Evolutionary conservation across 2,329 filamentous ascomycete species (phyloP).

Genomic region (Neofusicoccum umdonicola): DNA sequence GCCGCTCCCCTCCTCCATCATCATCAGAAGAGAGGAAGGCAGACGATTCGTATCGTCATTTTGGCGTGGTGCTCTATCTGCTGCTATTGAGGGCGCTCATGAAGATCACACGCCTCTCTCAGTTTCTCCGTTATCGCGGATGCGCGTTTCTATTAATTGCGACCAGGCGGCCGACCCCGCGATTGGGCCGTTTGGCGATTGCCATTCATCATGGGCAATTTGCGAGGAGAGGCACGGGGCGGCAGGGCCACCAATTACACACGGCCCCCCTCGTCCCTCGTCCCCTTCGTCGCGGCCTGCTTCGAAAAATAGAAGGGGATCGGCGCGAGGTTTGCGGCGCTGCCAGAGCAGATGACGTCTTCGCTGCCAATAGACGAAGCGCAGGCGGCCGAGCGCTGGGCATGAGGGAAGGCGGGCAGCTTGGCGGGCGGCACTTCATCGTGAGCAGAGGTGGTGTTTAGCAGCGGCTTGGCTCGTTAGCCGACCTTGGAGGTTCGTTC

Average conservation of each 20-base stretch:
- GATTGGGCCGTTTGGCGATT: not conserved
- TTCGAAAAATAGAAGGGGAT: conserved; percentile 10
- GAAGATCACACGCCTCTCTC: not conserved
- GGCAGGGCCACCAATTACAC: conserved; percentile 9
- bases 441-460: not conserved
- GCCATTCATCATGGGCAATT: not conserved
- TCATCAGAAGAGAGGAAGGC: not conserved
- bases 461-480: not conserved
- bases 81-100: conserved; percentile 7
- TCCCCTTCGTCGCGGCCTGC: not conserved
- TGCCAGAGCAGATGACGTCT: not conserved
- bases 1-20: not conserved
- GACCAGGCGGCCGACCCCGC: conserved; percentile 4
- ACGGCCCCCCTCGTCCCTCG: not conserved
- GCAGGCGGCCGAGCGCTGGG: not conserved
- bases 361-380: not conserved
- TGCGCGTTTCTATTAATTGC: conserved; percentile 3
- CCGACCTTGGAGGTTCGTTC: not conserved
- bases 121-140: conserved; percentile 1
- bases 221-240: not conserved
- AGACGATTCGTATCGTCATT: not conserved
- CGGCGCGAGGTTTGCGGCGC: not conserved
- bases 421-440: not conserved
- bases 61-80: not conserved
- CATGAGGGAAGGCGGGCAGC: not conserved